These are phyloP conservation scores for Kluyveromyces wickerhamii DNA, from an alignment of 805 yeast genomes.

Conservation along the genomic window DNA sequence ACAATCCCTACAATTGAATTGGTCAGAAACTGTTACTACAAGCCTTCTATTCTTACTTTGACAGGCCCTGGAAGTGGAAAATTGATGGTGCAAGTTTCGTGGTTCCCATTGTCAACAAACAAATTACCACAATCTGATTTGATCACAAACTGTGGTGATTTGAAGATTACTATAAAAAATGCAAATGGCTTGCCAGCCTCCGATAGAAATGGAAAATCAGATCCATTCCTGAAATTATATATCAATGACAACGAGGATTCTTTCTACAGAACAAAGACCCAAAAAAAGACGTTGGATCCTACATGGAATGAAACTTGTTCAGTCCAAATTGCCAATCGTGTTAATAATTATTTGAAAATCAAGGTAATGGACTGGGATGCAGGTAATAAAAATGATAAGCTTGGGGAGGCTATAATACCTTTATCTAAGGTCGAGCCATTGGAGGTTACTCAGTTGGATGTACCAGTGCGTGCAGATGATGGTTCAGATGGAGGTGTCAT, in stretches of 20 bases:
- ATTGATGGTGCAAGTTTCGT: conserved; percentile 55
- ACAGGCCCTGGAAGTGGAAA: conserved; percentile 45
- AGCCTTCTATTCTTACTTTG: conserved; percentile 50
- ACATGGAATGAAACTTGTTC: conserved; percentile 68
- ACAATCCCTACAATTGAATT: conserved; percentile 60
- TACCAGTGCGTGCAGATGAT: conserved; percentile 36
- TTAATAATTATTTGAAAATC: conserved; percentile 48
- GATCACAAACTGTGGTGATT: conserved; percentile 63
- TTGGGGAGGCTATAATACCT: conserved; percentile 57
- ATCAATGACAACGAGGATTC: conserved; percentile 52
- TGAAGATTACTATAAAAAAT: conserved; percentile 50
- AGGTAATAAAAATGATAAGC: conserved; percentile 75
- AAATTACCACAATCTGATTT: conserved; percentile 68
- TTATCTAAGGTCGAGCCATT: conserved; percentile 54
- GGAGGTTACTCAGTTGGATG: conserved; percentile 40
- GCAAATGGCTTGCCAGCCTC: conserved; percentile 72
- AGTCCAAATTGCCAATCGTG: conserved; percentile 52
- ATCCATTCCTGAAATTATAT: conserved; percentile 73
- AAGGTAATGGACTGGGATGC: conserved; percentile 86
- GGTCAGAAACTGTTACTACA: conserved; percentile 54
- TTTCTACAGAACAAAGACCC: conserved; percentile 66
- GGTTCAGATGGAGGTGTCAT: conserved; percentile 51
- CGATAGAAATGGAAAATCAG: conserved; percentile 90
- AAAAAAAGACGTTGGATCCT: conserved; percentile 87
- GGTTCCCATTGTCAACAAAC: conserved; percentile 64